Conservation (phyloP, 257 asterid species). For the Salvia miltiorrhiza region DNA sequence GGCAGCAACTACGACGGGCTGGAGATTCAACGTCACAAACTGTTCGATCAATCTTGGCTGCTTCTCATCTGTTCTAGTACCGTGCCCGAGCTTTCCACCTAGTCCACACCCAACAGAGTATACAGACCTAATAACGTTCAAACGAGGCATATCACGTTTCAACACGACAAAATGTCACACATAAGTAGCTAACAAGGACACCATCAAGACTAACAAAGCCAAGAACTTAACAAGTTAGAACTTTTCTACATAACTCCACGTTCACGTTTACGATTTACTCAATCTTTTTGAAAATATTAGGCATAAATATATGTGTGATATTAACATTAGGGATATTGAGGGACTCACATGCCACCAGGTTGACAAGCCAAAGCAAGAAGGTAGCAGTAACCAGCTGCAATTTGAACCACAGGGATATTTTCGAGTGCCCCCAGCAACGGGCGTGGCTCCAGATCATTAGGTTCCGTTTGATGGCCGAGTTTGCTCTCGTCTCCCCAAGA, state of each 20-base stretch:
- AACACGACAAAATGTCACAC: neutral
- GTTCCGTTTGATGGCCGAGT: constrained; percentile 93
- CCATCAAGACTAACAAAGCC: neutral
- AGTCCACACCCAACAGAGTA: constrained; percentile 99
- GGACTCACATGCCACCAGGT: constrained; percentile 86
- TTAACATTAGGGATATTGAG: neutral
- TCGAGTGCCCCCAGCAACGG: constrained; percentile 82
- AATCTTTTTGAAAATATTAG: neutral
- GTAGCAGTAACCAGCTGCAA: constrained; percentile 98
- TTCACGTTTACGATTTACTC: too few relatives aligned
- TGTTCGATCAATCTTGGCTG: constrained; percentile 80
- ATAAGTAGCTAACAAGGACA: neutral
- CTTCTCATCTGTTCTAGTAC: constrained; percentile 79
- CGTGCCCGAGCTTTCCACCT: constrained; percentile 99
- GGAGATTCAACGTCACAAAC: constrained; percentile 69
- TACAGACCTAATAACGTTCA: constrained; percentile 65
- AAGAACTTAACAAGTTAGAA: neutral
- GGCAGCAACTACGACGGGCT: constrained; percentile 89
- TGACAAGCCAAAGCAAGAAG: constrained; percentile 98
- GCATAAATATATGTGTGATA: neutral
- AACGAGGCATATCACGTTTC: neutral
- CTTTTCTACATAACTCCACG: neutral
- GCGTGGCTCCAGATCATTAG: constrained; percentile 76
- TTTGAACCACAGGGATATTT: constrained; percentile 85
- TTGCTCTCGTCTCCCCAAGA: constrained; percentile 94